Percentiles rank a stretch among this genome's conserved stretches.
Evolutionary conservation across 768 basidiomycete species (phyloP).

Genomic region (Tricholoma furcatifolium): DNA sequence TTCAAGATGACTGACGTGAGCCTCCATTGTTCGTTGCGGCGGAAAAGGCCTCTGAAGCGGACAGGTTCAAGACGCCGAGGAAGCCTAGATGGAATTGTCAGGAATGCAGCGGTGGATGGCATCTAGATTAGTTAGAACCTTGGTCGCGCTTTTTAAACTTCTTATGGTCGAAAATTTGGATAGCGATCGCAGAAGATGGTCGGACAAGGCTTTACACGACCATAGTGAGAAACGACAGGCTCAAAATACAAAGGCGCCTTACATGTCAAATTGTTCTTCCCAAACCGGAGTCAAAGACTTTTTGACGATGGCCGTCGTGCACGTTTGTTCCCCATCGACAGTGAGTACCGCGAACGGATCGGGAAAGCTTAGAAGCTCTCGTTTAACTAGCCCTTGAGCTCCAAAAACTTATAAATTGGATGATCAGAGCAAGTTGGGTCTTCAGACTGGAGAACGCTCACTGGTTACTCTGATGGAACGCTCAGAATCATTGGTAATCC

Average conservation of each 20-base stretch:
- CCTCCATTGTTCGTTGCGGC: constrained; percentile 47
- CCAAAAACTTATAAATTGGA: constrained; percentile 59
- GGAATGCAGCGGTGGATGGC: constrained; percentile 33
- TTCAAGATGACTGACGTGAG: constrained; percentile 16
- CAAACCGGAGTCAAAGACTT: constrained; percentile 71
- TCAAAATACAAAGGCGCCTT: constrained; percentile 25
- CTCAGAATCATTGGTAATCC: constrained; percentile 44
- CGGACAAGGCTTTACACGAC: constrained; percentile 55
- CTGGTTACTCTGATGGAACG: constrained; percentile 49
- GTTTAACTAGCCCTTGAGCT: constrained; percentile 71
- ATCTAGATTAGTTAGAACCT: constrained; percentile 46
- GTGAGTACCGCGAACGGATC: constrained; percentile 90
- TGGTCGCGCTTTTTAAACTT: constrained; percentile 89
- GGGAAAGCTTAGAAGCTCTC: constrained; percentile 77
- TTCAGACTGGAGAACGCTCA: constrained; percentile 26
- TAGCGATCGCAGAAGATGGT: constrained; percentile 70
- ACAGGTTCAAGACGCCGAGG: constrained; percentile 56
- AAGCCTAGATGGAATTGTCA: constrained; percentile 38
- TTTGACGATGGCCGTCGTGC: constrained; percentile 71
- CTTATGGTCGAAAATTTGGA: constrained; percentile 89
- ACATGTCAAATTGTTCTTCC: constrained; percentile 89
- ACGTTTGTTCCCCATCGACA: constrained; percentile 81
- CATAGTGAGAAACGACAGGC: constrained; percentile 8
- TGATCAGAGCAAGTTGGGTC: background rate
- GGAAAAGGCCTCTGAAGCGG: constrained; percentile 51